These are phyloP conservation scores for Malassezia japonica DNA, from an alignment of 1,284 basidiomycete species.

Conservation along the genomic window DNA sequence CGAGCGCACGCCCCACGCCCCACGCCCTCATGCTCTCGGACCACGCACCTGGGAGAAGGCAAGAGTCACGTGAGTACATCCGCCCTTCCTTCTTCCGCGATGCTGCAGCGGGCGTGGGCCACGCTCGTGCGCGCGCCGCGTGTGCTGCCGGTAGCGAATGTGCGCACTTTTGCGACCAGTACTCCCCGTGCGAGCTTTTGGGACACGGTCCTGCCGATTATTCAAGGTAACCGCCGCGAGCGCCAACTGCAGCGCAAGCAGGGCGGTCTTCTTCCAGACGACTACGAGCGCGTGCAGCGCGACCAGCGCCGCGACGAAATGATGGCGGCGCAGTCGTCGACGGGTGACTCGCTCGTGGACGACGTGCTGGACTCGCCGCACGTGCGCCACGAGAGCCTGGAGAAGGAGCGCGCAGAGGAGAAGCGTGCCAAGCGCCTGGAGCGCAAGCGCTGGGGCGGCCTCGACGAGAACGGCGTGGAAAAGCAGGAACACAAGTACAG, in stretches of 20 bases:
- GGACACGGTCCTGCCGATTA: constrained; percentile 15
- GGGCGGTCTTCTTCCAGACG: constrained; percentile 34
- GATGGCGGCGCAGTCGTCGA: constrained; percentile 29
- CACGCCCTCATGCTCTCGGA: background rate
- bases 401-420: constrained; percentile 20
- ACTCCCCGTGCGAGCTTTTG: constrained; percentile 1
- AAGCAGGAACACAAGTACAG: constrained; percentile 69
- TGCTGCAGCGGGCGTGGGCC: constrained; percentile 8
- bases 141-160: background rate
- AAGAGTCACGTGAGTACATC: background rate
- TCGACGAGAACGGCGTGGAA: constrained; percentile 21
- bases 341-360: constrained; percentile 35
- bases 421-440: constrained; percentile 24
- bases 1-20: background rate
- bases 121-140: constrained; percentile 9
- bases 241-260: constrained; percentile 21
- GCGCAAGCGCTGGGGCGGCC: constrained; percentile 37
- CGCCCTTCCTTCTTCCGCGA: background rate
- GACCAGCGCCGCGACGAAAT: constrained; percentile 28
- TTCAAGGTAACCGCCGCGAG: constrained; percentile 19
- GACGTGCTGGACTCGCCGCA: constrained; percentile 25
- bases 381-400: constrained; percentile 20
- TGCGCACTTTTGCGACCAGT: background rate
- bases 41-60: background rate
- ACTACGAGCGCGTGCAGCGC: constrained; percentile 21